Percentiles rank a stretch among this genome's conserved stretches.
Evolutionary conservation across 139 green algal genomes (phyloP).

Genomic region (Chlamydomonas schloesseri): DNA sequence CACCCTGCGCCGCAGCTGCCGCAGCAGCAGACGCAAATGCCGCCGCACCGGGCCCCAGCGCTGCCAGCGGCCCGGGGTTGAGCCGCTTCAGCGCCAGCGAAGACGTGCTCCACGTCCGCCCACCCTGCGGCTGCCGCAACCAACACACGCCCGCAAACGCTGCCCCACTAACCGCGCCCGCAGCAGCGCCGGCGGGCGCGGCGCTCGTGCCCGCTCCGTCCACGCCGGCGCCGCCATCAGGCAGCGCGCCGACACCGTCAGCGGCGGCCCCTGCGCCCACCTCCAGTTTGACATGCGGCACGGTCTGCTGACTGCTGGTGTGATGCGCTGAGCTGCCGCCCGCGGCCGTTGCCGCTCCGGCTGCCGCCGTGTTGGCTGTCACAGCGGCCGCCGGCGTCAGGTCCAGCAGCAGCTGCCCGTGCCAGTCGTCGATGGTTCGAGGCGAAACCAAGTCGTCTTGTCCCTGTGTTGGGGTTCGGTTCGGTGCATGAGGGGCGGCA

Average conservation of each 20-base stretch:
- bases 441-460: conserved; percentile 29
- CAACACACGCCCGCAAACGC: conserved; percentile 22
- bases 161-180: background rate
- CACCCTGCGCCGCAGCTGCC: too few species aligned
- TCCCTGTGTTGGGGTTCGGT: too few species aligned
- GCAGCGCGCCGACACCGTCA: background rate
- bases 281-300: background rate
- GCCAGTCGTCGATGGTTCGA: conserved; percentile 34
- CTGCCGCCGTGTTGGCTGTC: background rate
- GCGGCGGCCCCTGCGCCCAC: background rate
- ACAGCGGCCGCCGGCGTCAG: background rate
- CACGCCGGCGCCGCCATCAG: background rate
- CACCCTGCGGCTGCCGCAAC: conserved; percentile 23
- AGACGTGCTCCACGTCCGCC: conserved; percentile 11
- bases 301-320: background rate
- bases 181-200: background rate
- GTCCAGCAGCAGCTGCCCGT: conserved; percentile 37
- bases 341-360: background rate
- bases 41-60: too few species aligned
- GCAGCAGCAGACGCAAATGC: too few species aligned
- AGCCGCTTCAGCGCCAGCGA: background rate
- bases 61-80: too few species aligned
- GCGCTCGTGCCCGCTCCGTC: background rate
- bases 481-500: too few species aligned
- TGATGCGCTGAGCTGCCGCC: background rate